Conservation (phyloP, 164 flowering plant species). For the Vitis rupestris region DNA sequence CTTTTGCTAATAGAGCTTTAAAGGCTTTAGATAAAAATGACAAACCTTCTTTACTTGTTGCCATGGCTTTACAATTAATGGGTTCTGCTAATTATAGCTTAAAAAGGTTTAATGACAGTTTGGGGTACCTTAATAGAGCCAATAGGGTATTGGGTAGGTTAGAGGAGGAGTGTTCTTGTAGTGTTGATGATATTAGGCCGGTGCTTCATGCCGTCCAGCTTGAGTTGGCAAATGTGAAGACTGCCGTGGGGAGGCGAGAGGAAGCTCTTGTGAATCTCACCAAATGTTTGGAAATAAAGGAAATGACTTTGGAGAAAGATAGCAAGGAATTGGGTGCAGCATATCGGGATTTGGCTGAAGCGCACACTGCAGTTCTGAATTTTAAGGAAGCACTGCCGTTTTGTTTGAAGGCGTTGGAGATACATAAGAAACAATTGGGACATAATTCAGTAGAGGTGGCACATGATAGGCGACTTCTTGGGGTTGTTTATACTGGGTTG, state of each 20-base stretch:
- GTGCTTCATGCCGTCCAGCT: slow-evolving; percentile 70
- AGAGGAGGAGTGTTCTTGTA: slow-evolving; percentile 42
- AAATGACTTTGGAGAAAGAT: slow-evolving; percentile 52
- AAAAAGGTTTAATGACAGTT: slow-evolving; percentile 69
- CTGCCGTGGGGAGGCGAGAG: slow-evolving; percentile 85
- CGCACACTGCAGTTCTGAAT: slow-evolving; percentile 68
- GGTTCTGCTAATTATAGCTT: slow-evolving; percentile 67
- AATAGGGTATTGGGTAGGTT: slow-evolving; percentile 56
- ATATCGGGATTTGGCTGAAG: slow-evolving; percentile 74
- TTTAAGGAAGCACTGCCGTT: slow-evolving; percentile 78
- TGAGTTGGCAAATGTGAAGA: slow-evolving; percentile 69
- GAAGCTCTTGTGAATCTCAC: slow-evolving; percentile 68
- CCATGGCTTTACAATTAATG: slow-evolving; percentile 79
- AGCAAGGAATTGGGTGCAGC: slow-evolving; percentile 76
- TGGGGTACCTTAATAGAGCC: slow-evolving; percentile 72
- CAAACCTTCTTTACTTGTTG: slow-evolving; percentile 49
- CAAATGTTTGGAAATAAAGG: slow-evolving; percentile 76
- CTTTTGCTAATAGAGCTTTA: slow-evolving; percentile 72
- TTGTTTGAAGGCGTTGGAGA: slow-evolving; percentile 73
- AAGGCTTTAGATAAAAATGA: slow-evolving; percentile 41
- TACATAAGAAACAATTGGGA: slow-evolving; percentile 62
- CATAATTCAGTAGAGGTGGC: slow-evolving; percentile 85
- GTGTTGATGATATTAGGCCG: slow-evolving; percentile 50
- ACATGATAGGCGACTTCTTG: slow-evolving; percentile 77
- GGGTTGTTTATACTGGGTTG: slow-evolving; percentile 79